phyloP scores from a whole-genome alignment of 352 stramenopile species.

The Phytophthora podocarpi region DNA sequence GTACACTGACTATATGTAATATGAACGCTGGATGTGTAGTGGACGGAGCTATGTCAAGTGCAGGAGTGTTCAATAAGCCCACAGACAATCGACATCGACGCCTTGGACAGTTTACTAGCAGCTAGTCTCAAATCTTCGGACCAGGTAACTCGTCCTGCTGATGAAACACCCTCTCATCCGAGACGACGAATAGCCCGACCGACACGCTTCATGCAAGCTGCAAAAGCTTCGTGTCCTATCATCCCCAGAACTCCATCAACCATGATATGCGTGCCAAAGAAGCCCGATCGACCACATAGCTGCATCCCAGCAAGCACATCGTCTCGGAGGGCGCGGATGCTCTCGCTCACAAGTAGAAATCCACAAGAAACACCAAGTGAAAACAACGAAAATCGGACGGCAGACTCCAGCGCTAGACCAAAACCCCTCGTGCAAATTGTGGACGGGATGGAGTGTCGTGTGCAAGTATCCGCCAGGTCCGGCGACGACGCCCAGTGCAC shows the following conservation, averaged over 20 bases:
- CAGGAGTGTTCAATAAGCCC: conserved; percentile 18
- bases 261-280: conserved; percentile 21
- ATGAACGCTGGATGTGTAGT: conserved; percentile 25
- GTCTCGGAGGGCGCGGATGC: conserved; percentile 21
- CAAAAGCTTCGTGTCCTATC: conserved; percentile 13
- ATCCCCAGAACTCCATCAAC: conserved; percentile 11
- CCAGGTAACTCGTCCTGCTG: not conserved
- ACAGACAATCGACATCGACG: conserved; percentile 61
- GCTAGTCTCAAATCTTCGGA: conserved; percentile 26
- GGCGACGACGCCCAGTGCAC: conserved; percentile 14
- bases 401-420: not conserved
- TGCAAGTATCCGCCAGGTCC: conserved; percentile 20
- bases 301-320: conserved; percentile 26
- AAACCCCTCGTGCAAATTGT: conserved; percentile 8
- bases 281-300: conserved; percentile 36
- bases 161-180: not conserved
- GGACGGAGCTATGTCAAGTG: conserved; percentile 42
- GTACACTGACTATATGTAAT: conserved; percentile 1
- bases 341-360: conserved; percentile 14
- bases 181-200: conserved; percentile 13
- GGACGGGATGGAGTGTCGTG: conserved; percentile 21
- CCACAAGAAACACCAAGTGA: not conserved
- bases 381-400: not conserved
- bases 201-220: conserved; percentile 6
- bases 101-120: conserved; percentile 55